Conservation (phyloP, 1,139 yeast genomes). For the Debaryomycetaceae sp. region DNA sequence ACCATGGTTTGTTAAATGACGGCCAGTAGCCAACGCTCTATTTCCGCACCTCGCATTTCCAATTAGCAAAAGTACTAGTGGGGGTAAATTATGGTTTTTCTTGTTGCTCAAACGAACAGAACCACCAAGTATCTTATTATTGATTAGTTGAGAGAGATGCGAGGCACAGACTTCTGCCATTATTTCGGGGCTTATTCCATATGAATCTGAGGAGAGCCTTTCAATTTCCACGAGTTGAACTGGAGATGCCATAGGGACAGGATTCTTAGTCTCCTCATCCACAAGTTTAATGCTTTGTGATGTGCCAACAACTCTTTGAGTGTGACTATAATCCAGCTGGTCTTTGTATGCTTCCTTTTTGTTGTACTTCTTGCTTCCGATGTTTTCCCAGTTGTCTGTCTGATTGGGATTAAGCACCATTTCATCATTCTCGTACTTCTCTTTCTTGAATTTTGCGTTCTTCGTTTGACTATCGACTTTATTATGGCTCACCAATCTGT, state of each 20-base stretch:
- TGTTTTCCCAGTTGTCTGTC: conserved; percentile 55
- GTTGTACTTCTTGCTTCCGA: conserved; percentile 19
- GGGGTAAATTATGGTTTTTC: conserved; percentile 71
- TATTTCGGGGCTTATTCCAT: conserved; percentile 45
- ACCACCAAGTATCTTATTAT: conserved; percentile 64
- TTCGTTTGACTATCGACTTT: conserved; percentile 32
- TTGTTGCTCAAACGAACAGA: conserved; percentile 52
- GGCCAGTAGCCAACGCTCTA: conserved; percentile 74
- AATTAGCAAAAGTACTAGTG: conserved; percentile 65
- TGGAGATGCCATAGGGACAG: conserved; percentile 68
- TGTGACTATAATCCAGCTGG: background rate
- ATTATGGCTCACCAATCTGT: conserved; percentile 75
- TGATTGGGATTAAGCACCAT: conserved; percentile 59
- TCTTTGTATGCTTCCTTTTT: background rate
- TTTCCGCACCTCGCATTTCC: conserved; percentile 77
- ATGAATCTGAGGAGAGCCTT: conserved; percentile 51
- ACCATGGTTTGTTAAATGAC: conserved; percentile 75
- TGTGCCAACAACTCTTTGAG: background rate
- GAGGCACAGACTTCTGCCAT: conserved; percentile 72
- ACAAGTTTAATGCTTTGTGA: conserved; percentile 13
- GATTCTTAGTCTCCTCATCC: conserved; percentile 17
- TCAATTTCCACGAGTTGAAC: conserved; percentile 81
- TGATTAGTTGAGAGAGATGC: conserved; percentile 58
- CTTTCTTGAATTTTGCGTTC: conserved; percentile 33
- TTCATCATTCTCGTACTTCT: conserved; percentile 64